These are phyloP conservation scores for Xerocomellus amylosporus DNA, from an alignment of 768 basidiomycete species.

Conservation along the genomic window DNA sequence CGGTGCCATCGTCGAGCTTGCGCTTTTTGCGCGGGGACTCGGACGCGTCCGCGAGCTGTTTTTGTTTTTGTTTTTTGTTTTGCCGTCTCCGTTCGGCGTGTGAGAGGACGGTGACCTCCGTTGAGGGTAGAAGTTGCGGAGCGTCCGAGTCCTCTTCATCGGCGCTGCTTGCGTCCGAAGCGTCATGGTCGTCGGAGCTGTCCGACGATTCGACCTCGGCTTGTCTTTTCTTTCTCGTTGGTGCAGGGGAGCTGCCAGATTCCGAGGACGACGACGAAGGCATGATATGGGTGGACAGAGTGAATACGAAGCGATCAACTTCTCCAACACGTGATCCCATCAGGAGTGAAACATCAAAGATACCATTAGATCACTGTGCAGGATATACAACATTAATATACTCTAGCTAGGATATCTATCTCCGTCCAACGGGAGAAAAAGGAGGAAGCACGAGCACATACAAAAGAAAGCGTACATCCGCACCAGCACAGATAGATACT, in stretches of 20 bases:
- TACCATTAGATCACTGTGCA: constrained; percentile 13
- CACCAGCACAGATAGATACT: constrained; percentile 7
- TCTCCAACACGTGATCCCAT: constrained; percentile 7
- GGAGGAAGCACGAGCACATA: background rate
- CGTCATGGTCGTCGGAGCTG: constrained; percentile 27
- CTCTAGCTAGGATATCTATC: constrained; percentile 19
- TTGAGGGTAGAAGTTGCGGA: background rate
- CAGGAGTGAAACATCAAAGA: background rate
- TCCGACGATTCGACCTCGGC: constrained; percentile 17
- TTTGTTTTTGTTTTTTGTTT: constrained; percentile 44
- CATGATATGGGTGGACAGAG: constrained; percentile 6
- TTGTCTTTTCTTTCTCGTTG: constrained; percentile 24
- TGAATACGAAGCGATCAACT: background rate
- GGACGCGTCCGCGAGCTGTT: constrained; percentile 1
- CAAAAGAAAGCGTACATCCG: constrained; percentile 3
- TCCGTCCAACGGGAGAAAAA: constrained; percentile 5
- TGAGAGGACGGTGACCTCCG: constrained; percentile 52
- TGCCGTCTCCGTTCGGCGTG: constrained; percentile 70
- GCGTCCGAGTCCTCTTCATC: constrained; percentile 9
- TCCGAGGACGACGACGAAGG: constrained; percentile 27
- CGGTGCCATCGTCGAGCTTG: constrained; percentile 36
- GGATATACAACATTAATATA: constrained; percentile 25
- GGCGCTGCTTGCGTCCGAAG: constrained; percentile 10
- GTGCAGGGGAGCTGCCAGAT: constrained; percentile 30
- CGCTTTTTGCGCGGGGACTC: constrained; percentile 41